phyloP scores from a whole-genome alignment of 208 protist genomes.

The Histomonas meleagridis region DNA sequence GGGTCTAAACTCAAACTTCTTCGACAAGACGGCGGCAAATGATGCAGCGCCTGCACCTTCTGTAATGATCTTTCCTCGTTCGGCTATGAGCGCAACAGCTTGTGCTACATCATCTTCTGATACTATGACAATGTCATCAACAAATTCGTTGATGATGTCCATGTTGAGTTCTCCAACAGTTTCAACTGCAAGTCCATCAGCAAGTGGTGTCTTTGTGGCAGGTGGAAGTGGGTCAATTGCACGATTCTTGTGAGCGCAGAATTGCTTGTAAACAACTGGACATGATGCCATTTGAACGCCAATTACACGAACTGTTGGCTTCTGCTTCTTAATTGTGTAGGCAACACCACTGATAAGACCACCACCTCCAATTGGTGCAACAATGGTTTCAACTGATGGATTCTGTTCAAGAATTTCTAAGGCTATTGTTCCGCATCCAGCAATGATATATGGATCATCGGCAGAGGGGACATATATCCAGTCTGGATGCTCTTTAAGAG shows the following conservation, averaged over 20 bases:
- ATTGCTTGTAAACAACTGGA: not conserved
- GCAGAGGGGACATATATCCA: conserved; percentile 68
- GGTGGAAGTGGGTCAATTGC: not conserved
- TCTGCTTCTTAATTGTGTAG: not conserved
- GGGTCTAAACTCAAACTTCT: not conserved
- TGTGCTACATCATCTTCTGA: not conserved
- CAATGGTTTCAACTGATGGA: not conserved
- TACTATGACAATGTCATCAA: not conserved
- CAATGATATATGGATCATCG: conserved; percentile 69
- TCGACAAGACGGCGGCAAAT: not conserved
- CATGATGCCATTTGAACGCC: not conserved
- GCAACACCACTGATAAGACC: not conserved
- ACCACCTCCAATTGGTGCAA: not conserved
- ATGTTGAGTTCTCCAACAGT: not conserved
- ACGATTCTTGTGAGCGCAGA: not conserved
- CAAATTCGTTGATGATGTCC: not conserved
- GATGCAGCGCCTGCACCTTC: not conserved
- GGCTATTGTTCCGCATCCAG: conserved; percentile 60
- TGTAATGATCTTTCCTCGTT: not conserved
- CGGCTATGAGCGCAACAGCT: not conserved
- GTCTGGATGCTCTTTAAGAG: conserved; percentile 55
- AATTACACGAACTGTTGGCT: not conserved
- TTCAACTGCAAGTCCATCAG: not conserved
- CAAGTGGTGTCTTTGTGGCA: not conserved
- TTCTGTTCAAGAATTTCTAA: not conserved